Base-by-base conservation (phyloP, 768 basidiomycete genomes). In the Macrocybe gigantea region DNA sequence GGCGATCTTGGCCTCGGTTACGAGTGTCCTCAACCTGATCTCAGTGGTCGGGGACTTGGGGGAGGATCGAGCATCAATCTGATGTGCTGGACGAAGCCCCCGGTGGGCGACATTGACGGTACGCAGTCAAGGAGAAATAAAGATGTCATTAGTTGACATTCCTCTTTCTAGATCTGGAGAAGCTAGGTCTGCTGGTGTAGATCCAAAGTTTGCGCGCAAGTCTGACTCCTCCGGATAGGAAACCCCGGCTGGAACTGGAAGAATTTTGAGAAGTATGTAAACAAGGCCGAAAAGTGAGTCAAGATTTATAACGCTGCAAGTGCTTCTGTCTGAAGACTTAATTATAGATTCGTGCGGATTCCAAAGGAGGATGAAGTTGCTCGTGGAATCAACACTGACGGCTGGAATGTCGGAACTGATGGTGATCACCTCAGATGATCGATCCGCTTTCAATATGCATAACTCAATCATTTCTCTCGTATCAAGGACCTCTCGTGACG, bases 1-100 rank as follows among this genome's bases (percentile, higher is more conserved):
- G 33, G n/a, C 9, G 15, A 38, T 8, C 51, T 48, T 7, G 33
- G 33, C 9, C 41, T 11, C 37, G 45, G 34, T 41, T 10, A 1
- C 30, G 4, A 37, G 11, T 1, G 10, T 3, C 12, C 32, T 1
- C 30, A 5, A 12, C 3, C 11, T 10, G 10, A 9, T 9, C 7
- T 1, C 7, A 60, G 59, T 6, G 58, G 60, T 11, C 48, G 53
- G 15, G 53, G 56, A 9, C 56, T 61, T 11, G 60, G 60, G 12
- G 60, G 58, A 15, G 45, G 47, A 35, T 57, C 58, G 11, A 51
- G 49, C 9, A 51, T 55, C 39, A 59, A 59, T 39, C 52, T 52
- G 13, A 52, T 51, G 12, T 44, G 44, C 12, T 59, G 56, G 40
- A 51, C 48, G 12, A 48, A 45, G 5, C 58, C 58, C 2, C 22